These are phyloP conservation scores for Ustilago bromivora DNA, from an alignment of 1,284 basidiomycete species.

Conservation along the genomic window DNA sequence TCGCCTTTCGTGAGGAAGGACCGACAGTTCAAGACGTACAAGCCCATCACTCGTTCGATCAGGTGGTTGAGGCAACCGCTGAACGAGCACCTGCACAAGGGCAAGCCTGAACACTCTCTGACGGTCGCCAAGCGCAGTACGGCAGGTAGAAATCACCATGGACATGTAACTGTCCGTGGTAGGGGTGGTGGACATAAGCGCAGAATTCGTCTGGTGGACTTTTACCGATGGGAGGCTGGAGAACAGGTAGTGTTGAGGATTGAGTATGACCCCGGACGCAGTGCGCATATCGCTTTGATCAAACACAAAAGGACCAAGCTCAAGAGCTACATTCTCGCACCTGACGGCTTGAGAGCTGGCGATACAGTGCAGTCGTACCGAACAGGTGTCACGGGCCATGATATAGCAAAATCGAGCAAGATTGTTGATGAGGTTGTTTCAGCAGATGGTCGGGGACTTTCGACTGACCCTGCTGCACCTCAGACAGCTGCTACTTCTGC, in stretches of 20 bases:
- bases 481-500: slow-evolving; percentile 28
- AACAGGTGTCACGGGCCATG: slow-evolving; percentile 17
- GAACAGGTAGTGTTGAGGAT: slow-evolving; percentile 89
- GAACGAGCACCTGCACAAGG: slow-evolving; percentile 84
- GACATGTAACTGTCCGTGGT: slow-evolving; percentile 87
- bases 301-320: slow-evolving; percentile 74
- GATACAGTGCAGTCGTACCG: slow-evolving; percentile 90
- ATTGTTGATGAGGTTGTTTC: slow-evolving; percentile 28
- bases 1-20: slow-evolving; percentile 67
- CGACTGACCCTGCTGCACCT: slow-evolving; percentile 41
- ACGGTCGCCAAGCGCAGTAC: slow-evolving; percentile 85
- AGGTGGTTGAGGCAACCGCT: slow-evolving; percentile 87
- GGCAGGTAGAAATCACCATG: slow-evolving; percentile 85
- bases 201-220: slow-evolving; percentile 89
- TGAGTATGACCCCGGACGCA: slow-evolving; percentile 95
- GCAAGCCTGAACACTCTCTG: slow-evolving; percentile 81
- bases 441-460: slow-evolving; percentile 17
- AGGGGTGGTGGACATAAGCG: slow-evolving; percentile 91
- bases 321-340: slow-evolving; percentile 88
- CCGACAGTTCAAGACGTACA: slow-evolving; percentile 83
- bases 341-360: slow-evolving; percentile 88
- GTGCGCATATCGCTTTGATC: slow-evolving; percentile 92
- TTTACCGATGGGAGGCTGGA: slow-evolving; percentile 78
- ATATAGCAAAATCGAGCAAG: slow-evolving; percentile 4
- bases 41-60: slow-evolving; percentile 84